Evolutionary conservation across 139 green algal species (phyloP).

Genomic region (Chlorella sp.): DNA sequence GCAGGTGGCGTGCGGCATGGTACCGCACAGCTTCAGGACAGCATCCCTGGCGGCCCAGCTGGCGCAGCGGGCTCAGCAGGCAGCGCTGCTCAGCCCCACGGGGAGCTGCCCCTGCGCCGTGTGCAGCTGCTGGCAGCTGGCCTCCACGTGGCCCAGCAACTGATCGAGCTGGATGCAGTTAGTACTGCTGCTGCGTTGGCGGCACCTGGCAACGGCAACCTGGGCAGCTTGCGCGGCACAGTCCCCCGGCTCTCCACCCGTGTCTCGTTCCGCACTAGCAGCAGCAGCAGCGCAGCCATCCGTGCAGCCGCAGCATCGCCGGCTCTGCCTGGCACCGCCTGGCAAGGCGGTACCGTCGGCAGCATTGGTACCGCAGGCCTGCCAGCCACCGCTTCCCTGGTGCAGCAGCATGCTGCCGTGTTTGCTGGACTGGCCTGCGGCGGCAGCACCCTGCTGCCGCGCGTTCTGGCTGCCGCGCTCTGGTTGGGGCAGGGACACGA

Average conservation of each 20-base stretch:
- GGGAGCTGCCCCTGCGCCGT: not conserved
- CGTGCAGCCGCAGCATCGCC: not conserved
- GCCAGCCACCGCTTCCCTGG: not conserved
- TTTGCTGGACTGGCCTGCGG: not conserved
- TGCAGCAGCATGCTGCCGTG: not conserved
- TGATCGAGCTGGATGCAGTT: slow-evolving; percentile 6
- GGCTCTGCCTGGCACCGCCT: not conserved
- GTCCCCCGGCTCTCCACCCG: not conserved
- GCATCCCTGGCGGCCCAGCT: slow-evolving; percentile 3
- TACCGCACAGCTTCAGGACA: slow-evolving; percentile 9
- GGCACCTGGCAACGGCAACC: not conserved
- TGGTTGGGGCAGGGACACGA: not conserved
- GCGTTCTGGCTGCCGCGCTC: not conserved
- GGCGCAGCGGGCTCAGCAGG: not conserved
- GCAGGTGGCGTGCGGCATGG: slow-evolving; percentile 28
- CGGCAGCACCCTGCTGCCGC: not conserved
- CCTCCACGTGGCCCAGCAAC: slow-evolving; percentile 17
- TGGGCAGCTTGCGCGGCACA: not conserved
- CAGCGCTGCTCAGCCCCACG: not conserved
- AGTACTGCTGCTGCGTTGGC: not conserved
- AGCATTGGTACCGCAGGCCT: not conserved
- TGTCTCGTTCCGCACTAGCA: not conserved
- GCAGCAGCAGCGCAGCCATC: not conserved
- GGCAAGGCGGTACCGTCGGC: not conserved
- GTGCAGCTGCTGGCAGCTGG: slow-evolving; percentile 13